A percentile compares a stretch with the other conserved stretches of the same genome.
phyloP scores from a whole-genome alignment of 371 early-diverging fungal species.

The Thermomucor indicae-seudaticae region DNA sequence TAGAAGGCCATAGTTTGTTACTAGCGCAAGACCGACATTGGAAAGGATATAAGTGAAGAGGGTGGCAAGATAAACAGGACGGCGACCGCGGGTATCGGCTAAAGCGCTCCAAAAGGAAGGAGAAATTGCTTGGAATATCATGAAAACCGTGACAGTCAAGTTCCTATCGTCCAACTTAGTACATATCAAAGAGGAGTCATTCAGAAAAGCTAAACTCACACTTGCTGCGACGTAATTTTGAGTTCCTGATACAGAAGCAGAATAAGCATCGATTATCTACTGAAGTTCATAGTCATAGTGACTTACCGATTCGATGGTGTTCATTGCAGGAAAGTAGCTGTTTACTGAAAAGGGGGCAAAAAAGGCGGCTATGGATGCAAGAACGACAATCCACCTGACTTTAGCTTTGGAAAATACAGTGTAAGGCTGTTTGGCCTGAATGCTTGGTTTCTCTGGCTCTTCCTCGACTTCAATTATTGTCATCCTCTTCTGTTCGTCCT shows the following conservation, averaged over 20 bases:
- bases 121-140: slow-evolving; percentile 41
- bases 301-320: slow-evolving; percentile 14
- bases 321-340: slow-evolving; percentile 24
- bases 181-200: background rate
- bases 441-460: no score
- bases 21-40: slow-evolving; percentile 53
- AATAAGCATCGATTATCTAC: background rate
- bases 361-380: slow-evolving; percentile 20
- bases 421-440: no score
- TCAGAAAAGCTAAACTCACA: slow-evolving; percentile 7
- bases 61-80: slow-evolving; percentile 58
- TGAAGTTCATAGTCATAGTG: no score
- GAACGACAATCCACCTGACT: slow-evolving; percentile 13
- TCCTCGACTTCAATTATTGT: no score
- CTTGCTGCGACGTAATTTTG: slow-evolving; percentile 11
- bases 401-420: slow-evolving; percentile 13
- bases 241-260: slow-evolving; percentile 5
- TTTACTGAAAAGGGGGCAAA: slow-evolving; percentile 23
- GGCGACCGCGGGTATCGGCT: slow-evolving; percentile 61
- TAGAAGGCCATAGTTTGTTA: slow-evolving; percentile 42
- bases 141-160: slow-evolving; percentile 35
- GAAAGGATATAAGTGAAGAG: slow-evolving; percentile 57
- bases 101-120: slow-evolving; percentile 62
- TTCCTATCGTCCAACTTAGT: slow-evolving; percentile 9
- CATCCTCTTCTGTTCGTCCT: no score